Evolutionary conservation across 331 rosid species (phyloP).

Genomic region (Erythrophleum ivorense): DNA sequence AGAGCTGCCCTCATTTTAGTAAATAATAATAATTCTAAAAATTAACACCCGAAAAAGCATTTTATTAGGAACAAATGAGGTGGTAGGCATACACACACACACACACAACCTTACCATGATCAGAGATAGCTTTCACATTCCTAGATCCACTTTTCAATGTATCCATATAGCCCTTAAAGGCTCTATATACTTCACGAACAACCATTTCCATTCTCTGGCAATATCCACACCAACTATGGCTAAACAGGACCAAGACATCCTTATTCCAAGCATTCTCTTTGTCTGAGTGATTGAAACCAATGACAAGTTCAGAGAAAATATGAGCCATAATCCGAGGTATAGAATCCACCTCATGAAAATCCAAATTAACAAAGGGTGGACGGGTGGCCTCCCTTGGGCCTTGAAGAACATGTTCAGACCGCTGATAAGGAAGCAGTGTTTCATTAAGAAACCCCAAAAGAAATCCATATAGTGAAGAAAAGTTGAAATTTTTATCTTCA

Average conservation of each 20-base stretch:
- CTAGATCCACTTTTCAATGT: conserved; percentile 51
- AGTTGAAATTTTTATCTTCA: conserved; percentile 54
- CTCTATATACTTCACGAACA: conserved; percentile 80
- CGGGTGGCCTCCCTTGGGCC: conserved; percentile 59
- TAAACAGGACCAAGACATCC: conserved; percentile 90
- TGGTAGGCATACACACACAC: not conserved
- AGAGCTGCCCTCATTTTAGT: conserved; percentile 10
- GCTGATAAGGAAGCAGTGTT: conserved; percentile 74
- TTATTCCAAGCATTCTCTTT: conserved; percentile 57
- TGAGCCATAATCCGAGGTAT: conserved; percentile 72
- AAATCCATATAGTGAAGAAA: conserved; percentile 64
- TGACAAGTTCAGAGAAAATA: conserved; percentile 69
- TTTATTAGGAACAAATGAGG: conserved; percentile 14
- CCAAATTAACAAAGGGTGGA: conserved; percentile 92
- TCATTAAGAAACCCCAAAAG: conserved; percentile 67
- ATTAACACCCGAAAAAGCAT: conserved; percentile 21
- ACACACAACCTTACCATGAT: conserved; percentile 49
- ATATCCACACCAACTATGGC: conserved; percentile 95
- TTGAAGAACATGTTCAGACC: conserved; percentile 56
- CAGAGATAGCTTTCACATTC: conserved; percentile 47
- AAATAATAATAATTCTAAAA: conserved; percentile 20
- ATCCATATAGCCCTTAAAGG: conserved; percentile 63
- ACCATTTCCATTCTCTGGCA: conserved; percentile 90
- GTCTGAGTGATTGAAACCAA: conserved; percentile 71
- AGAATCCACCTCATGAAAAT: conserved; percentile 87